Base-by-base conservation (phyloP, 345 rosid genomes). In the Populus deltoides region DNA sequence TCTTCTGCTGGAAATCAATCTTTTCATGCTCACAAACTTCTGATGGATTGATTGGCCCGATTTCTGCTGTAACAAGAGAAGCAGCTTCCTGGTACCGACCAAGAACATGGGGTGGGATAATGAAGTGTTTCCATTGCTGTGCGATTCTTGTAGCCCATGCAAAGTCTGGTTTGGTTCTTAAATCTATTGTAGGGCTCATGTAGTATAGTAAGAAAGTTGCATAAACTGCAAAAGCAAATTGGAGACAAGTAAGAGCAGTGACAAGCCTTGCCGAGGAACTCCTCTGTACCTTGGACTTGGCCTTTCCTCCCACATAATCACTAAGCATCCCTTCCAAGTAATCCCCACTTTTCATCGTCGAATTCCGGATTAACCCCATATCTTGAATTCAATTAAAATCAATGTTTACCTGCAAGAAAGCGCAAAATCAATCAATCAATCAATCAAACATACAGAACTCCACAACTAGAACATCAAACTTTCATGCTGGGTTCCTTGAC, bases 1-100 rank as follows among this genome's bases (percentile, higher is more conserved):
- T 93, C 87, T 92, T 96, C 88, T 96, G 99, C 74, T 73, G 63
- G 84, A 96, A 96, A 75, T 93, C 97, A 18, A 96, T 93, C 86
- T 91, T 90, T 84, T 96, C 99, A 25, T 84, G 85, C 90, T 96
- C 97, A 70, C 99, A 96, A 12, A 87, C 94, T 38, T 86, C 87
- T 31, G 87, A 72, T 36, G 91, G 93, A 20, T 73, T 73, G 24
- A 81, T 69, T 8, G 78, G 89, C 74, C 67, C 83, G 43, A 86
- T 72, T 29, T 88, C 87, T 22, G 79, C 75, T 47, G 49, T 51
- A 0, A 86, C 66, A 3, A 85, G 78, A 3, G 90, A 88, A 55
- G 87, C 81, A 11, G 94, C 65, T 49, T 90, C 92, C 80, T 91
- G 97, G 85, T 88, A 87, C 43, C 83, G 92, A 25, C 81, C 83